Percentiles rank a stretch among this genome's conserved stretches.
Conservation (phyloP, 768 basidiomycete species). For the Lactarius tabidus region DNA sequence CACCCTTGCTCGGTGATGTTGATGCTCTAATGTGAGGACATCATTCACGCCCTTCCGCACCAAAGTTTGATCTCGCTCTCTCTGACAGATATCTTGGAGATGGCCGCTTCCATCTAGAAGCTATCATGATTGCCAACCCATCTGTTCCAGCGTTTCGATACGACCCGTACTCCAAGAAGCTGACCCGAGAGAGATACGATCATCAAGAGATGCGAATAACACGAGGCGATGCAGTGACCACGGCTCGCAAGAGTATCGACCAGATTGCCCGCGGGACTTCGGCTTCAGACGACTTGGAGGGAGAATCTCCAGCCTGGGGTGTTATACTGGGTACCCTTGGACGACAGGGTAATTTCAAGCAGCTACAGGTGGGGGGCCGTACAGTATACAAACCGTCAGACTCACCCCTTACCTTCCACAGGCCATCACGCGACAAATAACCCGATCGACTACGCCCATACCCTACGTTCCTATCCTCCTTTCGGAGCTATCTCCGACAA, state of each 20-base stretch:
- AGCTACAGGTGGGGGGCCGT: slow-evolving; percentile 57
- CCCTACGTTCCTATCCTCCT: slow-evolving; percentile 89
- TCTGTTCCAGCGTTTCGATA: slow-evolving; percentile 92
- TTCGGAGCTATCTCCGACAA: slow-evolving; percentile 95
- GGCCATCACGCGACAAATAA: slow-evolving; percentile 73
- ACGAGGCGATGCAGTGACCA: slow-evolving; percentile 69
- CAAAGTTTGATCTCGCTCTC: slow-evolving; percentile 15
- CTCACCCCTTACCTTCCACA: slow-evolving; percentile 29
- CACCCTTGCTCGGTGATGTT: slow-evolving; percentile 71
- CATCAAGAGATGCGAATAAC: slow-evolving; percentile 80
- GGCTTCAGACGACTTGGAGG: slow-evolving; percentile 24
- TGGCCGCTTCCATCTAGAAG: slow-evolving; percentile 96
- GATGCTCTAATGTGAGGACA: slow-evolving; percentile 84
- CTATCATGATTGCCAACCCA: slow-evolving; percentile 99
- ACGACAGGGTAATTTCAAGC: slow-evolving; percentile 87
- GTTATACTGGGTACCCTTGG: slow-evolving; percentile 93
- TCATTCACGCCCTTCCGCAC: neutral
- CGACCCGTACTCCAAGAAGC: slow-evolving; percentile 96
- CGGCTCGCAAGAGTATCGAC: slow-evolving; percentile 63
- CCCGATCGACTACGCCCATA: slow-evolving; percentile 48
- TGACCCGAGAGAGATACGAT: slow-evolving; percentile 89
- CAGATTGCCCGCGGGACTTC: slow-evolving; percentile 20
- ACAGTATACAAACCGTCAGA: neutral
- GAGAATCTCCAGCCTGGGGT: slow-evolving; percentile 60
- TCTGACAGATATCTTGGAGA: slow-evolving; percentile 90